phyloP scores from a whole-genome alignment of 768 basidiomycete genomes.

The Rhodotorula paludigena region DNA sequence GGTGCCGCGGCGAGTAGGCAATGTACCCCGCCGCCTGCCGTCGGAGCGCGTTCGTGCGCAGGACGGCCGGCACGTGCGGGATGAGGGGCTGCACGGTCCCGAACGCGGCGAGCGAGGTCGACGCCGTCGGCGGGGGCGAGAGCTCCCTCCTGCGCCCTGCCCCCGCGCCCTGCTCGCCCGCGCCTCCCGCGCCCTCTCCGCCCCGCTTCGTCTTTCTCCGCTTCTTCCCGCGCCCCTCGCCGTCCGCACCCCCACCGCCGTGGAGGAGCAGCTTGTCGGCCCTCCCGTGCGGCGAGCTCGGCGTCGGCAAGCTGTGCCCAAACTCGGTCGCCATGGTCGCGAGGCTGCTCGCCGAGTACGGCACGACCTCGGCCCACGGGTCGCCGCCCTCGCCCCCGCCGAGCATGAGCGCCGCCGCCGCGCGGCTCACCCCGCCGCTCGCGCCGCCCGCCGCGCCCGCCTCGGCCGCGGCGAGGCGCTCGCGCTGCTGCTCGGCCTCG shows the following conservation, averaged over 20 bases:
- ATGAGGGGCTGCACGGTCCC: conserved; percentile 11
- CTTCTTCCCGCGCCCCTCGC: conserved; percentile 6
- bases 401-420: conserved; percentile 19
- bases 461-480: conserved; percentile 6
- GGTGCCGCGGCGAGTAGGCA: conserved; percentile 20
- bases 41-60: conserved; percentile 16
- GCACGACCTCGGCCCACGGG: conserved; percentile 32
- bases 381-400: conserved; percentile 22
- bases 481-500: conserved; percentile 10
- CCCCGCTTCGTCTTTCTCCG: background rate
- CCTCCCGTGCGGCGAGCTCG: conserved; percentile 5
- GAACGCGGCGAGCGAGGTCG: conserved; percentile 17
- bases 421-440: conserved; percentile 1
- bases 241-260: background rate
- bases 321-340: conserved; percentile 18
- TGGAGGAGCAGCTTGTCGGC: background rate
- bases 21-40: conserved; percentile 25
- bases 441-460: background rate
- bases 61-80: conserved; percentile 6
- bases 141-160: conserved; percentile 10
- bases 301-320: conserved; percentile 25
- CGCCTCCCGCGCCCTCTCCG: background rate
- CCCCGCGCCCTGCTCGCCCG: background rate
- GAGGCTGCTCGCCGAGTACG: conserved; percentile 16
- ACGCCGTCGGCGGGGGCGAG: conserved; percentile 21